These are phyloP conservation scores for Brassica juncea DNA, from an alignment of 345 rosid genomes.

Conservation along the genomic window DNA sequence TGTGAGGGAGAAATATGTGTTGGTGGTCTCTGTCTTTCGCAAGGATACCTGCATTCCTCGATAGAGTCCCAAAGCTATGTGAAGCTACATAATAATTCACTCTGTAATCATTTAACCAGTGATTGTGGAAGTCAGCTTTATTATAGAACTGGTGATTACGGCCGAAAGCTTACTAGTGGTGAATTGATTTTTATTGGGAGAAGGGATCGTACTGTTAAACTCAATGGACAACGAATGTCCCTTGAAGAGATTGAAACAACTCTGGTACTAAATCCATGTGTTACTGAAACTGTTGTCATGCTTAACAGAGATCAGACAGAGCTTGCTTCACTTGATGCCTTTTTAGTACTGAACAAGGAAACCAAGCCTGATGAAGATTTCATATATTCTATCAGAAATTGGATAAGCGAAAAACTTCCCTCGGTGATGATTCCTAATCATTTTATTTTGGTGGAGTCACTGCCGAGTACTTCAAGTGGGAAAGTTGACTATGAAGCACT, in stretches of 20 bases:
- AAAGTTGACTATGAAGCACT: conserved; percentile 77
- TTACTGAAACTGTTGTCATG: conserved; percentile 71
- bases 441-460: conserved; percentile 53
- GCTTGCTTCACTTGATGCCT: conserved; percentile 54
- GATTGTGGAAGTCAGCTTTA: conserved; percentile 54
- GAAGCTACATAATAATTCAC: conserved; percentile 50
- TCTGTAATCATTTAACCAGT: conserved; percentile 43
- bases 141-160: conserved; percentile 92
- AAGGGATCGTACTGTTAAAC: conserved; percentile 75
- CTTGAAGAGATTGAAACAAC: conserved; percentile 76
- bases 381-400: conserved; percentile 51
- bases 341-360: conserved; percentile 53
- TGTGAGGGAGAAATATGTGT: conserved; percentile 74
- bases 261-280: conserved; percentile 56
- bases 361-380: conserved; percentile 42
- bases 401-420: conserved; percentile 71
- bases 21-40: conserved; percentile 69
- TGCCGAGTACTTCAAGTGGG: conserved; percentile 77
- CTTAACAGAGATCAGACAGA: conserved; percentile 45
- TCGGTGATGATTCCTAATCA: conserved; percentile 70
- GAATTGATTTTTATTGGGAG: conserved; percentile 85
- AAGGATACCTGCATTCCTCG: conserved; percentile 57
- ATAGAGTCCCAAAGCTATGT: conserved; percentile 41
- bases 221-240: conserved; percentile 82
- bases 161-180: conserved; percentile 59